These are phyloP conservation scores for Pythium utonaiense DNA, from an alignment of 352 stramenopile species.

Conservation along the genomic window DNA sequence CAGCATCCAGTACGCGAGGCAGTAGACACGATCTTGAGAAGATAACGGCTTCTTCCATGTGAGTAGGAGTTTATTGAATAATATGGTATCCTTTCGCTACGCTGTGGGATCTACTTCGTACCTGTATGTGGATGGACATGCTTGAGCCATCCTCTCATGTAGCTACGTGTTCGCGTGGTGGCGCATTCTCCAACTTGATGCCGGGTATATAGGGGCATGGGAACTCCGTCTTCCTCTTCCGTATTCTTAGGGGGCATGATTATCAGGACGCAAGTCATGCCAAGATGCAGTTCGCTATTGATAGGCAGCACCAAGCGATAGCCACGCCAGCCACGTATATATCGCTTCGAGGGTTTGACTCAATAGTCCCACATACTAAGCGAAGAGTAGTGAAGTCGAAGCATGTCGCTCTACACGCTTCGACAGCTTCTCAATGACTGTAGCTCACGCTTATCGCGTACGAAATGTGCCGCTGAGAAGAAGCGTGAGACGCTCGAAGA, in stretches of 20 bases:
- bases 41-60: background rate
- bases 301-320: too few relatives aligned
- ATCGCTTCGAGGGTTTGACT: background rate
- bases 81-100: background rate
- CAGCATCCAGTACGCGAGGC: conserved; percentile 9
- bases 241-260: background rate
- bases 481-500: conserved; percentile 73
- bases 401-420: conserved; percentile 75
- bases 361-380: background rate
- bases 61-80: background rate
- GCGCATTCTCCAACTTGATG: too few relatives aligned
- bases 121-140: too few relatives aligned
- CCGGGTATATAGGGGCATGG: too few relatives aligned
- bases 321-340: background rate
- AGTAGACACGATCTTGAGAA: background rate
- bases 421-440: conserved; percentile 74
- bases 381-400: background rate
- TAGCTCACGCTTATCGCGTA: conserved; percentile 51
- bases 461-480: conserved; percentile 48
- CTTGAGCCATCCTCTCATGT: too few relatives aligned
- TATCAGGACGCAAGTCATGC: background rate
- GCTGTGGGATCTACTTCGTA: too few relatives aligned
- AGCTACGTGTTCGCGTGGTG: too few relatives aligned
- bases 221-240: background rate
- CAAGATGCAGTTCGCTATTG: background rate